These are phyloP conservation scores for Jamesozyma hellenica DNA, from an alignment of 805 yeast genomes.

Conservation along the genomic window DNA sequence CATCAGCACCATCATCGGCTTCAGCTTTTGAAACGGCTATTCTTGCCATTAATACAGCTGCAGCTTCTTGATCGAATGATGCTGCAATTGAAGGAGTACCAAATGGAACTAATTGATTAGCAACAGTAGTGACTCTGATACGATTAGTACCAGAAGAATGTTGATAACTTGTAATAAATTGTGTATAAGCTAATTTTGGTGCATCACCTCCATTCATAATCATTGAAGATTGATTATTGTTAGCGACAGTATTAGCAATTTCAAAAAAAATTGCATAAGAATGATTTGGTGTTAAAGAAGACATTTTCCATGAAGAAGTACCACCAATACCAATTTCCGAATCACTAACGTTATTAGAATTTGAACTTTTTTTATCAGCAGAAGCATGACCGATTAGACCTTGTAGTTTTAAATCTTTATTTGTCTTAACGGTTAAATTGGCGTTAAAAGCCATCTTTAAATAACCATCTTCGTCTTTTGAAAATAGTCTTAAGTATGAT, in stretches of 20 bases:
- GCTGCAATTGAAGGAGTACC: constrained; percentile 46
- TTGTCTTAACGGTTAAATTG: constrained; percentile 74
- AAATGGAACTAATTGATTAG: constrained; percentile 40
- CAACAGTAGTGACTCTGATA: constrained; percentile 81
- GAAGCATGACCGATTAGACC: constrained; percentile 93
- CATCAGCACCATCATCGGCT: constrained; percentile 85
- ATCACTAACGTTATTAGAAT: constrained; percentile 73
- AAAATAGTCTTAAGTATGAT: constrained; percentile 76
- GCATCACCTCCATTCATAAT: constrained; percentile 9
- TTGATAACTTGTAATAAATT: constrained; percentile 85
- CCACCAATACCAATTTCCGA: constrained; percentile 92
- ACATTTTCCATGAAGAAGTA: constrained; percentile 78
- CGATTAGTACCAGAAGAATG: constrained; percentile 90
- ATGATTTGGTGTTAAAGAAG: constrained; percentile 77
- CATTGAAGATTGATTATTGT: constrained; percentile 2
- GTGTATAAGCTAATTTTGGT: constrained; percentile 45
- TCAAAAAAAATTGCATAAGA: constrained; percentile 87
- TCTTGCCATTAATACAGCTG: constrained; percentile 88
- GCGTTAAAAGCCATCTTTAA: constrained; percentile 88
- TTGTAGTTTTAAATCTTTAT: constrained; percentile 76
- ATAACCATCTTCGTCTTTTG: constrained; percentile 78
- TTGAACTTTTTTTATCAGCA: constrained; percentile 46
- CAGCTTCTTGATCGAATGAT: constrained; percentile 97
- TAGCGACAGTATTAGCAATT: constrained; percentile 39
- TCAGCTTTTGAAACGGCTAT: constrained; percentile 76